These are phyloP conservation scores for Carex myosuroides DNA, from an alignment of 176 grass and related monocot species.

Conservation along the genomic window DNA sequence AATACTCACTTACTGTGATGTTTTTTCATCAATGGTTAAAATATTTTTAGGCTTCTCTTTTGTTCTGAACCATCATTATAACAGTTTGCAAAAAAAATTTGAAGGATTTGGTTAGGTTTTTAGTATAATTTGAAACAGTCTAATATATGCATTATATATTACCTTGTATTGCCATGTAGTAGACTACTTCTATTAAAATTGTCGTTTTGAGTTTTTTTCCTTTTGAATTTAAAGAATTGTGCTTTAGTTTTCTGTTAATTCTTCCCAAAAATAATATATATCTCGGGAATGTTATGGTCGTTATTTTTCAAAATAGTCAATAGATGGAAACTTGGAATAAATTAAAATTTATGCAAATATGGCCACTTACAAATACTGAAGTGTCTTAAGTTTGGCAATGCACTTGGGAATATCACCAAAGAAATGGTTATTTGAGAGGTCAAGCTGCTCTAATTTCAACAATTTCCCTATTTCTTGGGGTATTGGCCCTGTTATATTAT, in stretches of 20 bases:
- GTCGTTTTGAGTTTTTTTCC: neutral
- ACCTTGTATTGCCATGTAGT: neutral
- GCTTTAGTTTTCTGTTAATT: neutral
- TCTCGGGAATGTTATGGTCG: neutral
- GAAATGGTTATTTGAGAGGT: slow-evolving; percentile 27
- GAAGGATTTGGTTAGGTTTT: neutral
- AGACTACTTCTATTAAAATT: neutral
- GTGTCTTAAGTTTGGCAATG: slow-evolving; percentile 12
- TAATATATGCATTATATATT: neutral
- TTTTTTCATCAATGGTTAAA: neutral
- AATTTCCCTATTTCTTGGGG: slow-evolving; percentile 22
- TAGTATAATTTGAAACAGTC: neutral
- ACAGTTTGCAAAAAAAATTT: neutral
- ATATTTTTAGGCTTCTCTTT: neutral
- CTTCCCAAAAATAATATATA: neutral
- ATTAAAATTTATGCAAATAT: neutral
- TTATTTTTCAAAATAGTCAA: neutral
- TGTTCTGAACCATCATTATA: neutral
- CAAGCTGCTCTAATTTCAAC: slow-evolving; percentile 22
- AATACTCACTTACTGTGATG: neutral
- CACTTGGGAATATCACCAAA: slow-evolving; percentile 15
- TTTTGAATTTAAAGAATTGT: neutral
- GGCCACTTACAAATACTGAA: slow-evolving; percentile 25
- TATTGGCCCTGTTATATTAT: slow-evolving; percentile 18
- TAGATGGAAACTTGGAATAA: neutral